phyloP scores from a whole-genome alignment of 2,329 filamentous ascomycete species.

The Botryotinia calthae region DNA sequence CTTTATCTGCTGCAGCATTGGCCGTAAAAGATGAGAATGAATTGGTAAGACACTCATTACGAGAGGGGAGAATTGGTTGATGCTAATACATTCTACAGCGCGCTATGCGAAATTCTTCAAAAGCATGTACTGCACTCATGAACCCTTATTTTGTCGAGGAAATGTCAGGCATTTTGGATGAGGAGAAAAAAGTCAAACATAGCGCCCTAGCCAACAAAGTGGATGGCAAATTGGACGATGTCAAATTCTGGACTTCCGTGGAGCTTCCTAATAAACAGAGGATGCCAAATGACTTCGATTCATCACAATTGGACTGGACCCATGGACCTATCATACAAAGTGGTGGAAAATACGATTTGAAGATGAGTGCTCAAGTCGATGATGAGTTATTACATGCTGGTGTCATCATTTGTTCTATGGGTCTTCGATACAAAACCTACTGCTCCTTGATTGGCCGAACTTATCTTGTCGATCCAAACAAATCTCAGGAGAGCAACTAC shows the following conservation, averaged over 20 bases:
- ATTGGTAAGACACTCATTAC: slow-evolving; percentile 50
- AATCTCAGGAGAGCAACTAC: slow-evolving; percentile 91
- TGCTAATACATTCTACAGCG: slow-evolving; percentile 48
- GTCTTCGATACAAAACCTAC: slow-evolving; percentile 93
- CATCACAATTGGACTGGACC: slow-evolving; percentile 88
- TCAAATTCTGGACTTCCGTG: slow-evolving; percentile 86
- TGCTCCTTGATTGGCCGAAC: slow-evolving; percentile 89
- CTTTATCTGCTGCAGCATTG: slow-evolving; percentile 79
- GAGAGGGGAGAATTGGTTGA: slow-evolving; percentile 15
- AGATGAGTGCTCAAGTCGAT: slow-evolving; percentile 74
- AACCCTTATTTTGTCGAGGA: slow-evolving; percentile 96
- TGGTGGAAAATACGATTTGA: slow-evolving; percentile 90
- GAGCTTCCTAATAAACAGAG: slow-evolving; percentile 68
- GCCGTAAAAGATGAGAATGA: slow-evolving; percentile 94
- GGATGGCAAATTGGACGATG: slow-evolving; percentile 85
- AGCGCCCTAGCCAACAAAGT: slow-evolving; percentile 82
- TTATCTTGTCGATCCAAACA: slow-evolving; percentile 95
- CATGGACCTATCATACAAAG: slow-evolving; percentile 90
- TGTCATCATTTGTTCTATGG: slow-evolving; percentile 89
- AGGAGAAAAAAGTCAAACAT: slow-evolving; percentile 96
- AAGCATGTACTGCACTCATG: slow-evolving; percentile 92
- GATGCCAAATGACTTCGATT: slow-evolving; percentile 82
- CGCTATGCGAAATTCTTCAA: slow-evolving; percentile 89
- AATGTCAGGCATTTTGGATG: slow-evolving; percentile 93
- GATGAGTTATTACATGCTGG: slow-evolving; percentile 82